A percentile compares a stretch with the other conserved stretches of the same genome.
phyloP scores from a whole-genome alignment of 352 stramenopile species.

The Globisporangium splendens region DNA sequence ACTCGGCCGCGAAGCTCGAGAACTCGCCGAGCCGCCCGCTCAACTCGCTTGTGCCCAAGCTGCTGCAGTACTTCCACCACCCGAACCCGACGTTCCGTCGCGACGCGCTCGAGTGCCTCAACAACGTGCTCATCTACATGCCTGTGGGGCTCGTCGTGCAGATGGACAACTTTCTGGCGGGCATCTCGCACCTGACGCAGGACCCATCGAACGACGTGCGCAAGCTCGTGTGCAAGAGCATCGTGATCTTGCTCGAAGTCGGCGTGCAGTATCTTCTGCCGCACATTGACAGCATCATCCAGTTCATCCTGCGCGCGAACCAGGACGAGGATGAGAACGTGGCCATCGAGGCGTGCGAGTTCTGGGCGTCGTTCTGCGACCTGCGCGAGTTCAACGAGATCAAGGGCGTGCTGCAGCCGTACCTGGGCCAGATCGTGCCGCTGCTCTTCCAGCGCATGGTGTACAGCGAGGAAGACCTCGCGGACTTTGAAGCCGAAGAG shows the following conservation, averaged over 20 bases:
- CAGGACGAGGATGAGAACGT: constrained; percentile 86
- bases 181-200: constrained; percentile 85
- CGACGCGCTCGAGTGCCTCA: constrained; percentile 86
- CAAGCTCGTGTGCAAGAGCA: constrained; percentile 89
- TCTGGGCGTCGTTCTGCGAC: constrained; percentile 90
- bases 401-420: constrained; percentile 81
- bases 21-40: constrained; percentile 84
- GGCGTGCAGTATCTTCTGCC: constrained; percentile 88
- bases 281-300: constrained; percentile 87
- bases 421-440: constrained; percentile 90
- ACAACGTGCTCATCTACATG: constrained; percentile 89
- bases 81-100: constrained; percentile 70
- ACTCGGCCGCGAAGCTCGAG: constrained; percentile 87
- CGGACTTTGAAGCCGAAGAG: constrained; percentile 88
- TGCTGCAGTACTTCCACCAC: constrained; percentile 89
- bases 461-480: constrained; percentile 93
- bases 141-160: constrained; percentile 85
- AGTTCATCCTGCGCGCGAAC: constrained; percentile 88
- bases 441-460: constrained; percentile 94
- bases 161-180: constrained; percentile 88
- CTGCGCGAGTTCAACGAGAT: constrained; percentile 90
- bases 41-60: constrained; percentile 84
- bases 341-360: constrained; percentile 88
- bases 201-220: constrained; percentile 80
- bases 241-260: constrained; percentile 87